Percentiles rank a stretch among this genome's conserved stretches.
Evolutionary conservation across 176 grass and related monocot species (phyloP).

Genomic region (Aechmea fasciata): DNA sequence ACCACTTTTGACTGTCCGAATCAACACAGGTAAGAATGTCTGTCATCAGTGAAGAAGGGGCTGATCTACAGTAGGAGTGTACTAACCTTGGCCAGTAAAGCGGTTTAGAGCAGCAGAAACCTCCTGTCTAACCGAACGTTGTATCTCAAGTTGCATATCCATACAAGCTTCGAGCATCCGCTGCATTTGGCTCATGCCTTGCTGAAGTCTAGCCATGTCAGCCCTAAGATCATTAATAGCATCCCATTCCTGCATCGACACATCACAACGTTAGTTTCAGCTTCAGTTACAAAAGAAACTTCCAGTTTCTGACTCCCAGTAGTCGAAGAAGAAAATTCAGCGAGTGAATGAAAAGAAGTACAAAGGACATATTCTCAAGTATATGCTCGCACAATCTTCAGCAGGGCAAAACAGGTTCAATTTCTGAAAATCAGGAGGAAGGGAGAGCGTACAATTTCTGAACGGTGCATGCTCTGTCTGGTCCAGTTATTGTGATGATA

Average conservation of each 20-base stretch:
- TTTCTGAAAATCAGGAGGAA: neutral
- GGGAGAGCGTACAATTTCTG: slow-evolving; percentile 64
- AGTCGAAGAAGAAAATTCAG: no score
- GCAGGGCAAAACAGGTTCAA: no score
- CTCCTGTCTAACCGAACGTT: slow-evolving; percentile 90
- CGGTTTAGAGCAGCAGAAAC: slow-evolving; percentile 95
- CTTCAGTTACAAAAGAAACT: no score
- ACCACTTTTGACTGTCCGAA: neutral
- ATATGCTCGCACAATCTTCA: no score
- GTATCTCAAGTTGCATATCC: slow-evolving; percentile 98
- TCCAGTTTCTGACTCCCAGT: no score
- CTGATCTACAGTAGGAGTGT: neutral
- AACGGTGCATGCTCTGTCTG: slow-evolving; percentile 68
- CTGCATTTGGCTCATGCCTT: slow-evolving; percentile 96
- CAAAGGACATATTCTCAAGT: no score
- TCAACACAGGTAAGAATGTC: neutral
- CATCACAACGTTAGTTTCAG: neutral
- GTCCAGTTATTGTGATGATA: slow-evolving; percentile 76
- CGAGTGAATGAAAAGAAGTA: no score
- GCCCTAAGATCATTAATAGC: slow-evolving; percentile 90
- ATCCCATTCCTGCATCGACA: slow-evolving; percentile 87
- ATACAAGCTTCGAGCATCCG: slow-evolving; percentile 95
- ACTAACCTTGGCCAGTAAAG: slow-evolving; percentile 68
- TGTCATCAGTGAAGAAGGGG: neutral
- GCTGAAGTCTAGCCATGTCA: slow-evolving; percentile 83